Evolutionary conservation across 257 asterid species (phyloP), one percentile per base, ranked within the genome.

Genomic region (Nicotiana undulata): DNA sequence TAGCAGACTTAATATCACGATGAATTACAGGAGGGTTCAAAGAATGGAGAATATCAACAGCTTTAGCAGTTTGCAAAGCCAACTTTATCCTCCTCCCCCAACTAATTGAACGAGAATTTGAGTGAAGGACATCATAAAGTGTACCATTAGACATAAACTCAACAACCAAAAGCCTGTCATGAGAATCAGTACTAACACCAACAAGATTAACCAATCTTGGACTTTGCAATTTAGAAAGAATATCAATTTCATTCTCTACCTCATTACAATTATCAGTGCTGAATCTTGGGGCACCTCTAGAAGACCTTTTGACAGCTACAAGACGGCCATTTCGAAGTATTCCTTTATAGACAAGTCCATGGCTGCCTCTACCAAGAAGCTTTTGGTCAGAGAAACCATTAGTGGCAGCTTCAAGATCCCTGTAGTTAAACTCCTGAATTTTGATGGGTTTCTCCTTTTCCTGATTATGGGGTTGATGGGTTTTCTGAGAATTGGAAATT

Each of bases 131-230:
- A 86, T 94, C 97, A 80, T 87, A 92, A 66, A 94, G 90, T 2
- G 98, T 92, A 5, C 97, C 98, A 70, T 94, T 94, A 46, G 93
- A 80, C 98, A 94, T 94, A 88, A 92, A 94, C 34, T 94, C 98
- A 49, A 92, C 97, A 24, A 94, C 97, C 83, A 94, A 79, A 13
- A 92, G 90, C 3, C 92, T 93, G 80, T 88, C 92, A 61, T 51
- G 86, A 18, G 90, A 37, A 63, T 80, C 89, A 26, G 52, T 85
- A 31, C 90, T 83, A 83, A 91, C 89, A 18, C 98, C 98, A 72
- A 94, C 90, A 24, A 94, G 95, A 85, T 94, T 94, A 58, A 92
- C 97, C 61, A 94, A 81, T 15, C 93, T 49, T 18, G 97, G 96
- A 82, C 91, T 89, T 51, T 87, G 94, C 68, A 94, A 84, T 67